Evolutionary conservation across 352 stramenopile species (phyloP), one percentile per base, ranked within the genome.

Genomic region (Pythium pyrilobum): DNA sequence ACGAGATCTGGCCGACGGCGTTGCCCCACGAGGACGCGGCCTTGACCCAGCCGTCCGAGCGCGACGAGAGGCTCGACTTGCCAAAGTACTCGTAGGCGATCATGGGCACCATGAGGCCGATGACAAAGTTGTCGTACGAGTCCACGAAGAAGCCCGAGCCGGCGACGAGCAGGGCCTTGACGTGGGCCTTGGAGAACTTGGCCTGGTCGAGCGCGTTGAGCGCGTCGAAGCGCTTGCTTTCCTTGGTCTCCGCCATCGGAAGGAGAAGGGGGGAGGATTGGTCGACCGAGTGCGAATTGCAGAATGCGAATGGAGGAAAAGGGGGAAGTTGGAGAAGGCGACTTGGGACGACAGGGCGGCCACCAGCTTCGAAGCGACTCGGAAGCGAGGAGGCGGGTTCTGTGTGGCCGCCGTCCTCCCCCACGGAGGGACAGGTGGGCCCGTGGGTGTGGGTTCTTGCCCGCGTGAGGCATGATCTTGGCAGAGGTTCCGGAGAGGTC

Each of bases 91-190:
- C 71, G 52, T 74, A 80, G 23, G 71, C 65, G 59, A 77, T 77
- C 71, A 53, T 53, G 27, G 46, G 46, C 46, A 53, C 46, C 33
- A 53, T 53, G 46, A 53, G 46, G 2, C 46, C 67, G 55, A 80
- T 80, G 34, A 77, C 67, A 41, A 80, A 80, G 59, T 80, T 80
- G 54, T 80, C 71, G 57, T 77, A 80, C 53, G 67, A 80, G 58
- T 80, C 71, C 48, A 80, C 64, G 28, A 80, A 75, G 65, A 80
- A 80, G 16, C 70, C 70, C 31, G 70, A 80, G 37, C 67, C 67
- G 32, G 65, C 71, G 18, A 77, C 71, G 46, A 53, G 46, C 46
- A 53, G 31, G 42, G 70, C 67, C 36, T 70, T 74, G 50, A 80
- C 44, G 47, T 80, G 67, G 13, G 67, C 67, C 41, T 66, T 66